phyloP scores from a whole-genome alignment of 1,139 yeast genomes.

The Kurtzmaniella quercitrusa region DNA sequence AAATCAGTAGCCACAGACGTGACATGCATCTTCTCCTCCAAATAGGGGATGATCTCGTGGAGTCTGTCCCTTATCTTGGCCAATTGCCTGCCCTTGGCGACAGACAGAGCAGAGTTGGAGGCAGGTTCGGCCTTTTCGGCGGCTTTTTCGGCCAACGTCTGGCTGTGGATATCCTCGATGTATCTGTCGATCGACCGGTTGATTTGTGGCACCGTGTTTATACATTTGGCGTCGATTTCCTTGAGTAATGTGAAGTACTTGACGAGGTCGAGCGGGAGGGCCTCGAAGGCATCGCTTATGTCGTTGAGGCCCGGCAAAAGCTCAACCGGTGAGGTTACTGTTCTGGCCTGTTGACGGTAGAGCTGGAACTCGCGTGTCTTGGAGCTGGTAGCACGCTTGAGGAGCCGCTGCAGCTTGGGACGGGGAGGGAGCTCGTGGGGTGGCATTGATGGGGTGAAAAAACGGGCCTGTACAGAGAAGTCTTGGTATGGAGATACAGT shows the following conservation, averaged over 20 bases:
- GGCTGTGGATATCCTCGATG: constrained; percentile 37
- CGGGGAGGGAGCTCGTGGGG: constrained; percentile 42
- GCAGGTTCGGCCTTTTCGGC: constrained; percentile 1
- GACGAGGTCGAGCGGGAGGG: constrained; percentile 78
- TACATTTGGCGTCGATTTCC: constrained; percentile 94
- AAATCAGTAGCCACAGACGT: constrained; percentile 88
- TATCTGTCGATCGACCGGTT: constrained; percentile 55
- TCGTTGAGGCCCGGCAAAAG: constrained; percentile 87
- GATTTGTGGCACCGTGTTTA: constrained; percentile 65
- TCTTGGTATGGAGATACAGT: not conserved
- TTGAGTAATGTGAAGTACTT: constrained; percentile 83
- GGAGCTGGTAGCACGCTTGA: constrained; percentile 26
- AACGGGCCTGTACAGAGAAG: not conserved
- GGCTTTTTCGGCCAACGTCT: constrained; percentile 7
- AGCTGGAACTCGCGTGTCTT: constrained; percentile 27
- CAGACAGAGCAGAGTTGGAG: not conserved
- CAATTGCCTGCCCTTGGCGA: constrained; percentile 24
- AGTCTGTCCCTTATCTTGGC: constrained; percentile 41
- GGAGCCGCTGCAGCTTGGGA: constrained; percentile 45
- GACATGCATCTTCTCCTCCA: constrained; percentile 97
- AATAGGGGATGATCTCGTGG: constrained; percentile 80
- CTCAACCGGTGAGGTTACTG: constrained; percentile 36
- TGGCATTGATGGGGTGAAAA: constrained; percentile 16
- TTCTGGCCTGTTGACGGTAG: constrained; percentile 31
- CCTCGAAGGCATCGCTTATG: constrained; percentile 85